Percentiles rank a stretch among this genome's conserved stretches.
Evolutionary conservation across 2,329 filamentous ascomycete species (phyloP).

Genomic region (Trichoderma sp.): DNA sequence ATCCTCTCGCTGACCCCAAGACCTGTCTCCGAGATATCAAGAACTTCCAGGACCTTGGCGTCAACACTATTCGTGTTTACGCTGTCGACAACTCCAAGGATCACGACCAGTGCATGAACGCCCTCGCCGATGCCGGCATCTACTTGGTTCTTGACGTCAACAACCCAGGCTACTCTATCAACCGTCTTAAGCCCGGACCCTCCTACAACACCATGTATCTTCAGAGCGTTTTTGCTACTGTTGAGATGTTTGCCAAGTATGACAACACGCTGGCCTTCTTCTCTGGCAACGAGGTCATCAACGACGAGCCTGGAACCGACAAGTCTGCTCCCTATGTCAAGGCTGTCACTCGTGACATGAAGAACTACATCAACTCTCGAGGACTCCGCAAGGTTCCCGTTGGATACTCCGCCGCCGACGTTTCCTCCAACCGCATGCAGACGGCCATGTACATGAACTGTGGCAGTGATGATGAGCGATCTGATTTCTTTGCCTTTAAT

Average conservation of each 20-base stretch:
- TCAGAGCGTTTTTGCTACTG: constrained; percentile 79
- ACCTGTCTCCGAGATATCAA: constrained; percentile 76
- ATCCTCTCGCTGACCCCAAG: constrained; percentile 71
- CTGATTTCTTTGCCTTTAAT: constrained; percentile 87
- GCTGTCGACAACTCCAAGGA: constrained; percentile 80
- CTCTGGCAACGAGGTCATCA: constrained; percentile 79
- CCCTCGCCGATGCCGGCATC: constrained; percentile 78
- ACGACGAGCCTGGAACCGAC: constrained; percentile 62
- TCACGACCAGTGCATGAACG: constrained; percentile 83
- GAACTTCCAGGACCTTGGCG: constrained; percentile 78
- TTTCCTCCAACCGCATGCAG: constrained; percentile 79
- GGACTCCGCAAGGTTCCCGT: constrained; percentile 67
- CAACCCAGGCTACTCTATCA: constrained; percentile 84
- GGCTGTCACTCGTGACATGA: constrained; percentile 74
- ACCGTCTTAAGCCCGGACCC: constrained; percentile 68
- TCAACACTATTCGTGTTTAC: constrained; percentile 93
- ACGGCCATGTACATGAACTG: constrained; percentile 94
- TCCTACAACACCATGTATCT: constrained; percentile 90
- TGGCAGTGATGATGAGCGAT: constrained; percentile 76
- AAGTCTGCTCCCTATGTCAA: constrained; percentile 71
- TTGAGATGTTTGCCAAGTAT: constrained; percentile 80
- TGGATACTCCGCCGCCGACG: constrained; percentile 76
- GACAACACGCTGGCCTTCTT: constrained; percentile 85
- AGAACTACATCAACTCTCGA: constrained; percentile 63
- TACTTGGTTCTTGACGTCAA: constrained; percentile 92